Evolutionary conservation across 148 eudicot genomes (phyloP).

Genomic region (Fagopyrum esculentum): DNA sequence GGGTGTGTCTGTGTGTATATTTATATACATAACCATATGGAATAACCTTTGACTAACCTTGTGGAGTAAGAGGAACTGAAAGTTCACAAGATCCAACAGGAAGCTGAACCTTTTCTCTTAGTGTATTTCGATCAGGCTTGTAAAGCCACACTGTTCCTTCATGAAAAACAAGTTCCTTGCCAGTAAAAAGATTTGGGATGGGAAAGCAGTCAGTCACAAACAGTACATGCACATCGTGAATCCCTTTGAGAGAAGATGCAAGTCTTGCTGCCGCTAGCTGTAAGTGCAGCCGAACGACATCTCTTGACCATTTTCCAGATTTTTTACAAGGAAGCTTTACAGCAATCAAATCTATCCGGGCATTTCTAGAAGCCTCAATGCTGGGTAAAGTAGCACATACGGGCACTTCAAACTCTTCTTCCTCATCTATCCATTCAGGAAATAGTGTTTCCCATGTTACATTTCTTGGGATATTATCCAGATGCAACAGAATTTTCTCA

Average conservation of each 20-base stretch:
- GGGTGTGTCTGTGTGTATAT: too few species aligned
- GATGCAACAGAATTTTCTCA: slow-evolving; percentile 55
- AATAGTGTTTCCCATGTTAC: slow-evolving; percentile 79
- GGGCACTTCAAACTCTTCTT: slow-evolving; percentile 77
- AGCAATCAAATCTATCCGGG: slow-evolving; percentile 73
- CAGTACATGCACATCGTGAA: slow-evolving; percentile 58
- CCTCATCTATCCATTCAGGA: slow-evolving; percentile 99
- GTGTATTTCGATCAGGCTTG: slow-evolving; percentile 51
- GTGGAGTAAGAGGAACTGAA: slow-evolving; percentile 69
- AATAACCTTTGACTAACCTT: slow-evolving; percentile 41
- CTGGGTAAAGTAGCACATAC: slow-evolving; percentile 62
- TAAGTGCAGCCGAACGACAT: slow-evolving; percentile 79
- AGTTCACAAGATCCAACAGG: slow-evolving; percentile 98
- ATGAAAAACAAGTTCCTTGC: slow-evolving; percentile 67
- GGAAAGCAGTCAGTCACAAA: slow-evolving; percentile 82
- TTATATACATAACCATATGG: neutral
- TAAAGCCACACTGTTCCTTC: slow-evolving; percentile 77
- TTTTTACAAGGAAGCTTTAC: slow-evolving; percentile 89
- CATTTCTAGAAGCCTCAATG: slow-evolving; percentile 55
- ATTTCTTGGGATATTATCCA: slow-evolving; percentile 41
- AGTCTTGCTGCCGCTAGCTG: slow-evolving; percentile 82
- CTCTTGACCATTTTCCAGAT: slow-evolving; percentile 64
- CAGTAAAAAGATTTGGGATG: slow-evolving; percentile 70
- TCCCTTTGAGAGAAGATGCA: slow-evolving; percentile 62
- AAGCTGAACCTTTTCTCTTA: slow-evolving; percentile 75